A percentile compares a stretch with the other conserved stretches of the same genome.
These are phyloP conservation scores for Trametes villosa DNA, from an alignment of 768 basidiomycete species.

Conservation along the genomic window DNA sequence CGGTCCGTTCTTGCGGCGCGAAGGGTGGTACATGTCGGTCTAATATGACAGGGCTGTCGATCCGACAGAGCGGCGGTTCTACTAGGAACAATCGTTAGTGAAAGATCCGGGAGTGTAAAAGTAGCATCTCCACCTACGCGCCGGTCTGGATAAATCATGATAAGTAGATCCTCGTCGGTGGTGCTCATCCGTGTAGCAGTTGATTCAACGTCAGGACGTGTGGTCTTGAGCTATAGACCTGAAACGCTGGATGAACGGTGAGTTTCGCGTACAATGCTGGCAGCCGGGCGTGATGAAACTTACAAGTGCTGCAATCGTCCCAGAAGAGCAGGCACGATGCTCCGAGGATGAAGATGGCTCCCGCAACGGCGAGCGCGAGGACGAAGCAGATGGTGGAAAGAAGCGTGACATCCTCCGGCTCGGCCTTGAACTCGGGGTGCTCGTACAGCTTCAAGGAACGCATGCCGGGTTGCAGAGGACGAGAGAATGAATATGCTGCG, in stretches of 20 bases:
- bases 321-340: constrained; percentile 28
- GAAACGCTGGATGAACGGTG: constrained; percentile 2
- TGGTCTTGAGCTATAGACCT: constrained; percentile 17
- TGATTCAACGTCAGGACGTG: constrained; percentile 21
- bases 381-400: constrained; percentile 34
- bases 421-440: constrained; percentile 28
- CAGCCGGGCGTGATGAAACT: neutral
- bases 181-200: constrained; percentile 14
- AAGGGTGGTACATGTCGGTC: neutral
- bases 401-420: constrained; percentile 29
- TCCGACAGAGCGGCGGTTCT: neutral
- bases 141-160: neutral
- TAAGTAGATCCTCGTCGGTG: too few relatives aligned
- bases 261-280: neutral
- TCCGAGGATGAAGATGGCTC: constrained; percentile 29
- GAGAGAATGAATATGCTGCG: neutral
- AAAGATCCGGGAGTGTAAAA: neutral
- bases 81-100: neutral
- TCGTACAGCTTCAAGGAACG: constrained; percentile 27
- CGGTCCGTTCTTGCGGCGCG: neutral
- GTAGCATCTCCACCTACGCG: too few relatives aligned
- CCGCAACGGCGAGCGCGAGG: constrained; percentile 24
- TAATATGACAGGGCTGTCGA: neutral
- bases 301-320: constrained; percentile 31
- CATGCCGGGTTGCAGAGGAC: constrained; percentile 7